Conservation (phyloP, 257 asterid species). For the Penstemon newberryi region DNA sequence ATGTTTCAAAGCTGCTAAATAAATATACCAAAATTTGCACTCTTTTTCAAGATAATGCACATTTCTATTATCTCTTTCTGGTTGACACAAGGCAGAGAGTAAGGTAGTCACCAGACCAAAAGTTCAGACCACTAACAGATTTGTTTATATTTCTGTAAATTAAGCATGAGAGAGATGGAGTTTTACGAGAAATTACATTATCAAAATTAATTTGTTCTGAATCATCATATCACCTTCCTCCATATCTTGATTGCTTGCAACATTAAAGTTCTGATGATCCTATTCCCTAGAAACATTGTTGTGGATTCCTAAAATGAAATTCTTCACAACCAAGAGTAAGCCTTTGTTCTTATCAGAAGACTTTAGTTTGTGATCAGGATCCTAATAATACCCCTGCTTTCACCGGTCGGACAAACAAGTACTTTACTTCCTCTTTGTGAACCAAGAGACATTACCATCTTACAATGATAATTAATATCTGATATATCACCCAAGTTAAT, state of each 20-base stretch:
- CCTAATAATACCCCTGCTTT: neutral
- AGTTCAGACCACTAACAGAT: neutral
- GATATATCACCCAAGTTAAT: conserved; percentile 2
- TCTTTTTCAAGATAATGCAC: conserved; percentile 4
- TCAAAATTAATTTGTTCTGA: neutral
- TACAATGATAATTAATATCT: neutral
- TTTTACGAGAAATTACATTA: neutral
- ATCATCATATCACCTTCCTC: neutral
- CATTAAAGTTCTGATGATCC: neutral
- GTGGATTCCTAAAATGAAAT: no score
- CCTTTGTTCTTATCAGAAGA: conserved; percentile 7
- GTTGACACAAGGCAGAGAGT: neutral
- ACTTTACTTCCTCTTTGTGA: neutral
- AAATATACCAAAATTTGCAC: conserved; percentile 4
- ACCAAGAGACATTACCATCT: neutral
- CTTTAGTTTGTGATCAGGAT: neutral
- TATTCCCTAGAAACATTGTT: neutral
- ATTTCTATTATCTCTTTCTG: neutral
- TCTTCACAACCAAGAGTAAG: neutral
- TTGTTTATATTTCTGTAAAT: conserved; percentile 2
- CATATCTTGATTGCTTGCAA: conserved; percentile 1
- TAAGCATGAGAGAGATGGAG: conserved; percentile 15
- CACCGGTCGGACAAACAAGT: neutral
- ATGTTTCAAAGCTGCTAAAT: neutral
- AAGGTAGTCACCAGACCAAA: neutral